Percentiles rank a stretch among this genome's conserved stretches.
These are phyloP conservation scores for Hypoxylon sp. DNA, from an alignment of 2,329 filamentous ascomycete genomes.

Conservation along the genomic window DNA sequence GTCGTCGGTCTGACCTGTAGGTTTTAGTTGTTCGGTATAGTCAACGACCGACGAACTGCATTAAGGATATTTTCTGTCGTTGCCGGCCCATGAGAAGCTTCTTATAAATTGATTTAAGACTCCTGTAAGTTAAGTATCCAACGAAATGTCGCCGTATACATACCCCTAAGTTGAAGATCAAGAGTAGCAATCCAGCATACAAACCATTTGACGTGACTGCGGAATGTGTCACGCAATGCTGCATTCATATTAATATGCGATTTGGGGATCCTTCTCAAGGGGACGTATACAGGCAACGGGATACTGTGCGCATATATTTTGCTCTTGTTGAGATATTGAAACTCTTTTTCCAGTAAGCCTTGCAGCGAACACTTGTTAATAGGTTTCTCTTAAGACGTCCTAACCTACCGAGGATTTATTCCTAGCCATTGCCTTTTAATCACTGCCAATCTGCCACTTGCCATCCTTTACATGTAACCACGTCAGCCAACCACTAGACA, in stretches of 20 bases:
- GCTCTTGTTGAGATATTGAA: neutral
- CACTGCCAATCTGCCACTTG: conserved; percentile 10
- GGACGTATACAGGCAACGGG: conserved; percentile 7
- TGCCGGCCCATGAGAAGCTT: neutral
- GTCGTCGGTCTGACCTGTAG: conserved; percentile 1
- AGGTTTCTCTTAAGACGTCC: neutral
- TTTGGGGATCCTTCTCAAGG: conserved; percentile 1
- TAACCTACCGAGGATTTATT: conserved; percentile 2
- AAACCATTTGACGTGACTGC: conserved; percentile 30
- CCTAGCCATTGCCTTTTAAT: neutral
- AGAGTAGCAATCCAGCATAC: neutral
- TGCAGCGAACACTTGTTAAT: neutral
- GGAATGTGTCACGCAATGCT: conserved; percentile 32
- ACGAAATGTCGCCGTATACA: neutral
- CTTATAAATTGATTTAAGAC: no score
- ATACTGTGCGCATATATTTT: neutral
- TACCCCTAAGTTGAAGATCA: neutral
- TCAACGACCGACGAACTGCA: neutral
- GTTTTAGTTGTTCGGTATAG: neutral
- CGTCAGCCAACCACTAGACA: conserved; percentile 17
- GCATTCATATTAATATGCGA: conserved; percentile 20
- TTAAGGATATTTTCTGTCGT: neutral
- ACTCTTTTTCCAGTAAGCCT: neutral
- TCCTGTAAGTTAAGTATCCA: no score
- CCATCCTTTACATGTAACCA: conserved; percentile 20